Percentiles rank a stretch among this genome's conserved stretches.
phyloP scores from a whole-genome alignment of 805 yeast genomes.

The Candida ascalaphidarum region DNA sequence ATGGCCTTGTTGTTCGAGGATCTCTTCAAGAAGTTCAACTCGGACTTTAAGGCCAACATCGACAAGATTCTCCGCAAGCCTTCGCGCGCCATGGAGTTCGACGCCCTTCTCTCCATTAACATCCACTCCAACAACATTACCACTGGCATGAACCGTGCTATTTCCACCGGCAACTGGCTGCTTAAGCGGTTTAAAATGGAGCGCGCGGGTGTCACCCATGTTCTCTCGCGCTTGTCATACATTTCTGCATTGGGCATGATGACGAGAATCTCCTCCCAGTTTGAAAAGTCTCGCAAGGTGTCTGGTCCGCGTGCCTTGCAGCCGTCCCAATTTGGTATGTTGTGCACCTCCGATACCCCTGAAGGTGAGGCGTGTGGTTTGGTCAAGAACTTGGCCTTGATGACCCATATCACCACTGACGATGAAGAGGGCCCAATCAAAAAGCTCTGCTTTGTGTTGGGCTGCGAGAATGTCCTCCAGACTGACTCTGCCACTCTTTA shows the following conservation, averaged over 20 bases:
- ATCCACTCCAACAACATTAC: slow-evolving; percentile 92
- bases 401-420: slow-evolving; percentile 98
- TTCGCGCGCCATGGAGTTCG: slow-evolving; percentile 89
- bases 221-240: slow-evolving; percentile 81
- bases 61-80: slow-evolving; percentile 93
- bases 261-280: slow-evolving; percentile 99
- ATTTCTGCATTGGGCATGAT: slow-evolving; percentile 97
- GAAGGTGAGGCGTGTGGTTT: slow-evolving; percentile 99
- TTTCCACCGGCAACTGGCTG: slow-evolving; percentile 98
- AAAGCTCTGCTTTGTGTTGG: slow-evolving; percentile 68
- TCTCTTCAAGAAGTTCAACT: slow-evolving; percentile 91
- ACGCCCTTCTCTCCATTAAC: slow-evolving; percentile 81
- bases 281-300: slow-evolving; percentile 94
- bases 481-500: slow-evolving; percentile 82
- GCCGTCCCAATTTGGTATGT: slow-evolving; percentile 98
- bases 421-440: slow-evolving; percentile 90
- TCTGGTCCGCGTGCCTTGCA: slow-evolving; percentile 98
- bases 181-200: slow-evolving; percentile 98
- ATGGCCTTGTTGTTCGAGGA: slow-evolving; percentile 94
- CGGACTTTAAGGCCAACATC: slow-evolving; percentile 88
- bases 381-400: slow-evolving; percentile 91
- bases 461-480: slow-evolving; percentile 79
- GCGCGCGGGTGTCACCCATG: slow-evolving; percentile 98
- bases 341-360: slow-evolving; percentile 97
- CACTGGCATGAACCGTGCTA: slow-evolving; percentile 90